Percentiles rank a stretch among this genome's conserved stretches.
These are phyloP conservation scores for Circinella minor DNA, from an alignment of 371 early-diverging fungal species.

Conservation along the genomic window DNA sequence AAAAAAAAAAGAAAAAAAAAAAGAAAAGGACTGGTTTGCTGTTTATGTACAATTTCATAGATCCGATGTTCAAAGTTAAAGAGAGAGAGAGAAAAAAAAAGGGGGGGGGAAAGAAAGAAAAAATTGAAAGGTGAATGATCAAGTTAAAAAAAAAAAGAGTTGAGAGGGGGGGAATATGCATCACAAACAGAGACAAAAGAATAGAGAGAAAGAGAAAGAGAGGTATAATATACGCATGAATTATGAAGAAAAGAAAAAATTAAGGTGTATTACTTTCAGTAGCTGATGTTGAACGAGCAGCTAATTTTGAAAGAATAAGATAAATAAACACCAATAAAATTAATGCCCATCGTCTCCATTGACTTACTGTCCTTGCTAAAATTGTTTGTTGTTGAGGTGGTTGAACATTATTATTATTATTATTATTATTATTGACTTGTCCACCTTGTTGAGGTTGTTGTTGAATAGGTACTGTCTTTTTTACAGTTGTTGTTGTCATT, in stretches of 20 bases:
- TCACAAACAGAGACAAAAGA: constrained; percentile 10
- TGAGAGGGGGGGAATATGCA: neutral
- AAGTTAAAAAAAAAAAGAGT: neutral
- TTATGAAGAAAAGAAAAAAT: neutral
- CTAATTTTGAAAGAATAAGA: constrained; percentile 48
- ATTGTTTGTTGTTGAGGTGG: constrained; percentile 29
- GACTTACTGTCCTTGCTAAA: constrained; percentile 41
- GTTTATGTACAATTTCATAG: constrained; percentile 11
- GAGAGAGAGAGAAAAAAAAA: neutral
- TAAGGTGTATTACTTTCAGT: constrained; percentile 1
- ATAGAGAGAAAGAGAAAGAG: neutral
- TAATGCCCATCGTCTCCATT: constrained; percentile 62
- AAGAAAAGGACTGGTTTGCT: neutral
- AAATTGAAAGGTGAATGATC: neutral
- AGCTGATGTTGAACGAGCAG: constrained; percentile 37
- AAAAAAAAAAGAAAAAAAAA: neutral
- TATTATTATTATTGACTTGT: no score
- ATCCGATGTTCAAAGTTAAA: neutral
- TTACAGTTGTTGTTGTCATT: constrained; percentile 6
- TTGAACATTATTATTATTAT: constrained; percentile 2
- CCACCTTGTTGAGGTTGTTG: neutral
- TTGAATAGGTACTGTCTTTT: constrained; percentile 16
- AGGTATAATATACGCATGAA: neutral
- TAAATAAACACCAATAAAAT: constrained; percentile 60
- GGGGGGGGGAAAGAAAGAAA: neutral